Conservation (phyloP, 352 stramenopile genomes). For the Phytopythium cucurbitacearum region DNA sequence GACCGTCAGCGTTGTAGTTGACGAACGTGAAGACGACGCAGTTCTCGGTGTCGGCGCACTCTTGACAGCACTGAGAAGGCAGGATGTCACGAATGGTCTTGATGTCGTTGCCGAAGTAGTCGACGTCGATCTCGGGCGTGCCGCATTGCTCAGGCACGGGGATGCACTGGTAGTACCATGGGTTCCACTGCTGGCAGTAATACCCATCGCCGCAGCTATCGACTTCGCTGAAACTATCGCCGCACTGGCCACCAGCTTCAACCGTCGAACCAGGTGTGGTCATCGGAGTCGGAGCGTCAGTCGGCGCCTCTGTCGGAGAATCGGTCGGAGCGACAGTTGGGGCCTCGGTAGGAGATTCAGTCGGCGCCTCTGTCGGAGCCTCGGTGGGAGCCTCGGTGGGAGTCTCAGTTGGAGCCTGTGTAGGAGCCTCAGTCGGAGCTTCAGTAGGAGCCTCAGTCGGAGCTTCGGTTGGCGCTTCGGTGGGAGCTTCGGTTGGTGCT, state of each 20-base stretch:
- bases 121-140: constrained; percentile 26
- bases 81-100: constrained; percentile 15
- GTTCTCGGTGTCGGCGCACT: constrained; percentile 8
- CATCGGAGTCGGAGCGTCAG: neutral
- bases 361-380: neutral
- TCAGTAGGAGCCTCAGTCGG: too few relatives aligned
- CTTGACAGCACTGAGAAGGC: constrained; percentile 11
- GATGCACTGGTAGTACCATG: constrained; percentile 41
- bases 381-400: too few relatives aligned
- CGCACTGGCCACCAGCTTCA: neutral
- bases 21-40: constrained; percentile 22
- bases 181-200: constrained; percentile 18
- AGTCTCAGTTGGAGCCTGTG: too few relatives aligned
- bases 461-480: too few relatives aligned
- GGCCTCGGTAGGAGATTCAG: neutral
- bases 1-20: too few relatives aligned
- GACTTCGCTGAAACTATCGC: neutral
- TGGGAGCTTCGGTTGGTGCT: too few relatives aligned
- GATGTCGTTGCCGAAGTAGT: constrained; percentile 45
- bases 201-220: neutral
- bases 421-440: too few relatives aligned
- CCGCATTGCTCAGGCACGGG: constrained; percentile 23
- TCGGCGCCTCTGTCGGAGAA: neutral
- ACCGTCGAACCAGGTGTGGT: too few relatives aligned
- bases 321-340: neutral